Conservation (phyloP, 768 basidiomycete genomes). For the Tricholoma bakamatsutake region DNA sequence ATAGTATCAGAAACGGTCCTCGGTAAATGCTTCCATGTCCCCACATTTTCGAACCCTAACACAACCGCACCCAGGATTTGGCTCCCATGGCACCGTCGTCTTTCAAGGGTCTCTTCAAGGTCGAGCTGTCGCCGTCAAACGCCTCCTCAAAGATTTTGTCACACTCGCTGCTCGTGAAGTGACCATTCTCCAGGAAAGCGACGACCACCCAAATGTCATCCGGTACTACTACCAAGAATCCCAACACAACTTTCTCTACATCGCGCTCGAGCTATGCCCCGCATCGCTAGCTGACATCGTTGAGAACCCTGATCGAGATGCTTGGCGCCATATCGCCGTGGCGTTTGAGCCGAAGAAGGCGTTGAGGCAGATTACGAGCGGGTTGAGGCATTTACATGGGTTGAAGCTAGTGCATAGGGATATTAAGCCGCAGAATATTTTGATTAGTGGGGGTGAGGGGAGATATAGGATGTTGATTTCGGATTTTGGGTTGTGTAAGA, state of each 20-base stretch:
- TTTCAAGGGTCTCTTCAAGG: slow-evolving; percentile 94
- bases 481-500: slow-evolving; percentile 96
- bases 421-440: slow-evolving; percentile 98
- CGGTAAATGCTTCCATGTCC: slow-evolving; percentile 37
- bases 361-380: slow-evolving; percentile 78
- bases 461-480: slow-evolving; percentile 84
- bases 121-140: slow-evolving; percentile 96
- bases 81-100: slow-evolving; percentile 96
- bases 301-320: slow-evolving; percentile 64
- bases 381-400: slow-evolving; percentile 84
- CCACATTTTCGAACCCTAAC: neutral
- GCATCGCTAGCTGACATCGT: slow-evolving; percentile 85
- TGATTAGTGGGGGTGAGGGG: slow-evolving; percentile 64
- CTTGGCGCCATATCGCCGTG: slow-evolving; percentile 70
- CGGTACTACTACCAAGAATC: slow-evolving; percentile 97
- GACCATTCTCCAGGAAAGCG: slow-evolving; percentile 89
- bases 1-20: slow-evolving; percentile 70
- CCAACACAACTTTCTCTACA: slow-evolving; percentile 91
- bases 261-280: slow-evolving; percentile 93
- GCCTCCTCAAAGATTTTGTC: slow-evolving; percentile 91
- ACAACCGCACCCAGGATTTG: slow-evolving; percentile 57
- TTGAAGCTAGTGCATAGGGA: slow-evolving; percentile 97
- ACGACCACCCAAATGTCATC: slow-evolving; percentile 98
- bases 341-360: slow-evolving; percentile 86
- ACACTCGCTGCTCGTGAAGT: slow-evolving; percentile 94